Percentiles rank a stretch among this genome's conserved stretches.
These are phyloP conservation scores for Stephania yunnanensis DNA, from an alignment of 164 flowering plant species.

Conservation along the genomic window DNA sequence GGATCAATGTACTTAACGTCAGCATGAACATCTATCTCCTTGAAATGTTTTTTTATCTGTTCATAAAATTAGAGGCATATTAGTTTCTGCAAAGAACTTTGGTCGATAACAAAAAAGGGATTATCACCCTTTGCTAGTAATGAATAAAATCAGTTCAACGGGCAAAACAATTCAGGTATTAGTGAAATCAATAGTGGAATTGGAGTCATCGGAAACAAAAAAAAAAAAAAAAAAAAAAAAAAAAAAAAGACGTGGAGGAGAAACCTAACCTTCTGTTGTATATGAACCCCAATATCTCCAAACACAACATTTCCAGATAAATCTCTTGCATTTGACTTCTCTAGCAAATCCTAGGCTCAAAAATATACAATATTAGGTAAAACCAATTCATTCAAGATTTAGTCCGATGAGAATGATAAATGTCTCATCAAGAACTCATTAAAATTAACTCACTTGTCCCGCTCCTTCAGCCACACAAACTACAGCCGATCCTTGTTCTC, in stretches of 20 bases:
- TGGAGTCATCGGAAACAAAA: too few relatives aligned
- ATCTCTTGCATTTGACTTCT: conserved; percentile 37
- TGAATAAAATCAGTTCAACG: not conserved
- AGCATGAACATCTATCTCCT: conserved; percentile 30
- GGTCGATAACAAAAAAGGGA: not conserved
- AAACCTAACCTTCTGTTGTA: conserved; percentile 34
- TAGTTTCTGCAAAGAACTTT: not conserved
- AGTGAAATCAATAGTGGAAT: not conserved
- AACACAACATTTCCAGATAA: conserved; percentile 38
- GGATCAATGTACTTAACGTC: conserved; percentile 50
- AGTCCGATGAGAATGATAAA: not conserved
- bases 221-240: not conserved
- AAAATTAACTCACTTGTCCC: conserved; percentile 32
- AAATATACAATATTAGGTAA: conserved; percentile 1
- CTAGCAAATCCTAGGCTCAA: conserved; percentile 30
- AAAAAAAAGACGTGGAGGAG: not conserved
- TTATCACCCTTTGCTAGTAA: not conserved
- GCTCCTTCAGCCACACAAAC: conserved; percentile 49
- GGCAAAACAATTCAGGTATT: not conserved
- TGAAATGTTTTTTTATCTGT: conserved; percentile 42
- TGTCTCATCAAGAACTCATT: not conserved
- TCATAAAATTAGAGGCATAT: conserved; percentile 1
- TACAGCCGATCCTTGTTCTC: conserved; percentile 38
- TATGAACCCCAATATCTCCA: conserved; percentile 38
- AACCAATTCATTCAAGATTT: conserved; percentile 6